Evolutionary conservation across 106 monocot species (phyloP), one percentile per base, ranked within the genome.

Genomic region (Platanthera zijinensis): DNA sequence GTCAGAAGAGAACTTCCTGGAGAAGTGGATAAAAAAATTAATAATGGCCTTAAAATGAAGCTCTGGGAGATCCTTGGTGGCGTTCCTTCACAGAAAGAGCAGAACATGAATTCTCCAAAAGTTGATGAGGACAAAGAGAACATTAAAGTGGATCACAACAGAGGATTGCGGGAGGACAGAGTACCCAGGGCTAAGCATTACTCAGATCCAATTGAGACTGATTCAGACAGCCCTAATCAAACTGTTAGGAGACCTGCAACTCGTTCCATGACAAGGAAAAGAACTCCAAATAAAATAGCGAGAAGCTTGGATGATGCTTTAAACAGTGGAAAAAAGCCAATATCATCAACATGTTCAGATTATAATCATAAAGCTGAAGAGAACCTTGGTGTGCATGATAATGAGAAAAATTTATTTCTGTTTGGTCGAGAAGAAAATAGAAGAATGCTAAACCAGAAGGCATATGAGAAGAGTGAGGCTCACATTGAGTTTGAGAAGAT

Each of bases 161-260:
- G 21, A 19, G 50, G 49, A 66, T 50, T 17, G 10, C 50, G 6
- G 46, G 67, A 50, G 13, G 77, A 18, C 3, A 51, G 22, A 66
- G 45, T 25, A 57, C 57, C 52, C 10, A 17, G 50, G 7, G 6
- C 75, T 30, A 81, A 85, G 21, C 83, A 75, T 17, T 84, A 78
- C 73, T 87, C 87, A 28, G 96, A 96, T 73, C 76, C 93, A 52
- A 96, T 96, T 69, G 93, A 96, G 80, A 87, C 76, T 54, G 87
- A 89, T 86, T 93, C 91, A 50, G 92, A 85, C 19, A 84, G 82
- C 69, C 77, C 78, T 13, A 82, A 81, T 54, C 85, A 82, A 67
- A 80, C 79, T 2, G 32, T 53, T 4, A 74, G 45, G 62, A 87
- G 93, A 83, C 93, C 90, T 78, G 63, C 91, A 69, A 89, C 89